A percentile compares a stretch with the other conserved stretches of the same genome.
Conservation (phyloP, 305 asterid genomes). For the Caryopteris hybrid region DNA sequence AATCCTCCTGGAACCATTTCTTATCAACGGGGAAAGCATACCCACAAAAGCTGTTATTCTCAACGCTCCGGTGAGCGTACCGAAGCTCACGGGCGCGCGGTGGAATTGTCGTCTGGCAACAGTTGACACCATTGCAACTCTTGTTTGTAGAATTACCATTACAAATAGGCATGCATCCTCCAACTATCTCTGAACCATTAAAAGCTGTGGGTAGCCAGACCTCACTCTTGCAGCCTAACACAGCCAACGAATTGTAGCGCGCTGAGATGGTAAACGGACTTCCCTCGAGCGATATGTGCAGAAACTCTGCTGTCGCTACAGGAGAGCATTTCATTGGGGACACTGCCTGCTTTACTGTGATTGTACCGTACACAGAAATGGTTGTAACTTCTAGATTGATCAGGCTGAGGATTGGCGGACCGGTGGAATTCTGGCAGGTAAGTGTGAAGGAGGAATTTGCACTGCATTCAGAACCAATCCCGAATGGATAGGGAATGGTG, state of each 20-base stretch:
- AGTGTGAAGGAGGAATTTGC: conserved; percentile 23
- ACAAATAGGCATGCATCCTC: conserved; percentile 37
- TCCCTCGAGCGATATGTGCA: conserved; percentile 10
- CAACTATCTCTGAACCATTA: neutral
- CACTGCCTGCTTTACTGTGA: conserved; percentile 18
- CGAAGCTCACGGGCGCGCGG: neutral
- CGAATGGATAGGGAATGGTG: conserved; percentile 40
- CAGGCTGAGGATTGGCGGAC: conserved; percentile 16
- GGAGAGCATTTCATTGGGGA: conserved; percentile 25
- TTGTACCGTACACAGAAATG: conserved; percentile 11
- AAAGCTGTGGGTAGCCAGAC: conserved; percentile 29
- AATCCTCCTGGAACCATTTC: conserved; percentile 11
- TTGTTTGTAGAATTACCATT: neutral
- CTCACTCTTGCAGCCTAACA: conserved; percentile 20
- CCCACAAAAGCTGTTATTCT: conserved; percentile 11
- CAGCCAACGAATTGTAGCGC: conserved; percentile 17
- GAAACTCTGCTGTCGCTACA: neutral
- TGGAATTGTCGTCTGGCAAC: conserved; percentile 24
- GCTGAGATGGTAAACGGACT: conserved; percentile 24
- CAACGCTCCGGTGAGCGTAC: conserved; percentile 14
- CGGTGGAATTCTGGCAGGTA: conserved; percentile 20
- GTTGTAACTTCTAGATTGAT: conserved; percentile 6
- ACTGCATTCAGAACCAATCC: conserved; percentile 27
- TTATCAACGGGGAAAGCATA: conserved; percentile 25
- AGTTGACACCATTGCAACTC: conserved; percentile 22